These are phyloP conservation scores for Phlegmacium glaucopus DNA, from an alignment of 768 basidiomycete genomes.

Conservation along the genomic window DNA sequence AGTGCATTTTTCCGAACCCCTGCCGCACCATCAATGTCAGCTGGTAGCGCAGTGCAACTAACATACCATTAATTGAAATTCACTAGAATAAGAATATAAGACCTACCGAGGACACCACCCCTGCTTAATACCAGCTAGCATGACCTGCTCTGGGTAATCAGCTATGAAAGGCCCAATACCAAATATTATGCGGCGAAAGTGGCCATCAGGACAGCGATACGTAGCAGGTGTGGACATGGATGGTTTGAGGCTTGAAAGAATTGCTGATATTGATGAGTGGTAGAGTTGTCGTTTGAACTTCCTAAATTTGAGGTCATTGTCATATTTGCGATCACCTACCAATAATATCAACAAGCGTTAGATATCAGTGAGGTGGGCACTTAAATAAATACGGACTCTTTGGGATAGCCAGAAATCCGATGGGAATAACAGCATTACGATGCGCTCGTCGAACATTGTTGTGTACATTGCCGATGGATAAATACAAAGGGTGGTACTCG, in stretches of 20 bases:
- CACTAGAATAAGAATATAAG: background rate
- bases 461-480: constrained; percentile 26
- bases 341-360: background rate
- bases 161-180: constrained; percentile 16
- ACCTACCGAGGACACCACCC: background rate
- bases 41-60: background rate
- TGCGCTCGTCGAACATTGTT: constrained; percentile 23
- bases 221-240: constrained; percentile 2
- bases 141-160: constrained; percentile 19
- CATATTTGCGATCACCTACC: constrained; percentile 6
- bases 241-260: background rate
- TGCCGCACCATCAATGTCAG: background rate
- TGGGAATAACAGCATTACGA: constrained; percentile 18
- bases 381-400: constrained; percentile 18
- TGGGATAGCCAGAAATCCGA: constrained; percentile 26
- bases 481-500: constrained; percentile 29
- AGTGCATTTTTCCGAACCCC: background rate
- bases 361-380: background rate
- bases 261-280: constrained; percentile 4
- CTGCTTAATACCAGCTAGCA: constrained; percentile 13
- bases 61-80: background rate
- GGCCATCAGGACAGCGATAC: constrained; percentile 4
- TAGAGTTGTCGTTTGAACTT: constrained; percentile 7
- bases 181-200: constrained; percentile 3
- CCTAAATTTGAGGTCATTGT: constrained; percentile 4